Percentiles rank a stretch among this genome's conserved stretches.
Conservation (phyloP, 1,284 basidiomycete species). For the Ganoderma meredithae region DNA sequence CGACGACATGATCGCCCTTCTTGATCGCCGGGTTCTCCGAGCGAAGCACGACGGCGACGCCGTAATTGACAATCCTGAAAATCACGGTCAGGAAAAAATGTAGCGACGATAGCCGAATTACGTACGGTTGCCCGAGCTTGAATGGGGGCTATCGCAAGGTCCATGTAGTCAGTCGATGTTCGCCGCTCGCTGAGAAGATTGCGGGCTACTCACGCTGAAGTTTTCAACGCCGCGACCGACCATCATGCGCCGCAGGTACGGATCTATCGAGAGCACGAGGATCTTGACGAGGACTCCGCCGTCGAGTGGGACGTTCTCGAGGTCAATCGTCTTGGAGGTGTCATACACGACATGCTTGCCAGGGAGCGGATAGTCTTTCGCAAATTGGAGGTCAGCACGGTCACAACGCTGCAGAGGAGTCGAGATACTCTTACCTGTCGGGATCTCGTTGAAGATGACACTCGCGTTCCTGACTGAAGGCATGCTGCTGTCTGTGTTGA, state of each 20-base stretch:
- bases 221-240: constrained; percentile 26
- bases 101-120: background rate
- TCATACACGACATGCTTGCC: constrained; percentile 57
- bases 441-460: constrained; percentile 3
- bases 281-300: constrained; percentile 62
- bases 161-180: background rate
- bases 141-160: constrained; percentile 38
- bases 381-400: background rate
- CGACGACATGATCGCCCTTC: constrained; percentile 47
- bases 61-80: constrained; percentile 34
- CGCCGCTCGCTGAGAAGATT: background rate
- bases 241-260: constrained; percentile 54
- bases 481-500: background rate
- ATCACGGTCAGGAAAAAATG: background rate
- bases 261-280: constrained; percentile 56
- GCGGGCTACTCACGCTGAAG: background rate
- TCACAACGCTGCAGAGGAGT: background rate
- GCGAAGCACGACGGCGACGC: constrained; percentile 52
- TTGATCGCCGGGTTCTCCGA: constrained; percentile 50
- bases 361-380: constrained; percentile 43
- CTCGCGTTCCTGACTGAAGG: background rate
- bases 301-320: constrained; percentile 53
- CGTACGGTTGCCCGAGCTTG: constrained; percentile 50
- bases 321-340: constrained; percentile 53
- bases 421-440: background rate